phyloP scores from a whole-genome alignment of 2,329 filamentous ascomycete species.

The Botrytis fabae region DNA sequence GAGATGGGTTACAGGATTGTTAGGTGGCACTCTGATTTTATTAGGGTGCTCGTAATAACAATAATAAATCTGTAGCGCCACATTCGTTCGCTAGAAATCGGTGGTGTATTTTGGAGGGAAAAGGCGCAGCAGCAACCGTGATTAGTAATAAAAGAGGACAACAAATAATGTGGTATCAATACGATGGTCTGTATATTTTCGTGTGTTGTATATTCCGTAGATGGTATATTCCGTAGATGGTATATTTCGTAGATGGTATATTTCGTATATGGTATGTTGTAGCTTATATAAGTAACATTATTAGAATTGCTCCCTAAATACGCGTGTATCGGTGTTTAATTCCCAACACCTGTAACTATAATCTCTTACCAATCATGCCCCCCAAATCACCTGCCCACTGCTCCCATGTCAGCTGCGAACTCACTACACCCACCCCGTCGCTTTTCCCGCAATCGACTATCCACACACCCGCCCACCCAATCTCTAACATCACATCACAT shows the following conservation, averaged over 20 bases:
- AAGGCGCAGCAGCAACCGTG: background rate
- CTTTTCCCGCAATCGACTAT: background rate
- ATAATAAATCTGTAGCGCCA: conserved; percentile 8
- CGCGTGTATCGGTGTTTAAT: too few species aligned
- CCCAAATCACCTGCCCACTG: background rate
- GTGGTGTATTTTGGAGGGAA: background rate
- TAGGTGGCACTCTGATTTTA: background rate
- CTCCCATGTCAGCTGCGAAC: background rate
- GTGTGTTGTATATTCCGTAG: too few species aligned
- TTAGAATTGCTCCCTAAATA: too few species aligned
- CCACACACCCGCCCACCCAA: background rate
- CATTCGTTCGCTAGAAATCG: conserved; percentile 19
- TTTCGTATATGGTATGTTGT: too few species aligned
- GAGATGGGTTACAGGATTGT: background rate
- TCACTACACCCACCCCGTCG: background rate
- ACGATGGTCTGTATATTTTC: background rate
- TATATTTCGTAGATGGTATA: too few species aligned
- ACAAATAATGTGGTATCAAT: background rate
- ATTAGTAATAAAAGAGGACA: too few species aligned
- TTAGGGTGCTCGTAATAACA: background rate
- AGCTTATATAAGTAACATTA: too few species aligned
- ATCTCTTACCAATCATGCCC: conserved; percentile 1
- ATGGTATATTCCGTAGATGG: too few species aligned
- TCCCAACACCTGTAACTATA: background rate
- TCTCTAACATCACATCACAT: conserved; percentile 1